Evolutionary conservation across 208 protist species (phyloP).

Genomic region (Jaenimonas drosophilae): DNA sequence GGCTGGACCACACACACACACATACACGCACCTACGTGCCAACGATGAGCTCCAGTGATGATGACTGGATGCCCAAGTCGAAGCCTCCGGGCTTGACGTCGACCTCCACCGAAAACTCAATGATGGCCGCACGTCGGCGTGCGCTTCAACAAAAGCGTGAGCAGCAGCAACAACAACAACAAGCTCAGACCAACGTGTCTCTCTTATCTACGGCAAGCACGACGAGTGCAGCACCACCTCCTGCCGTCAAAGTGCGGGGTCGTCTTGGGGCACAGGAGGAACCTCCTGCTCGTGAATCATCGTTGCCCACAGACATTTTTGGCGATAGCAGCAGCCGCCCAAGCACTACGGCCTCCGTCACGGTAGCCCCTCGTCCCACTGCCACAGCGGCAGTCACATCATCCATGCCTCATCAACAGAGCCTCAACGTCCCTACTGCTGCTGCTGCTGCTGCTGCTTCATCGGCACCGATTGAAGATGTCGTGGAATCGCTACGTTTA

Average conservation of each 20-base stretch:
- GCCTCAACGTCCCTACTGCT: background rate
- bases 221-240: background rate
- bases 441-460: constrained; percentile 1
- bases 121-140: constrained; percentile 49
- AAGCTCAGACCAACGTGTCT: constrained; percentile 1
- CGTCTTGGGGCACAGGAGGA: constrained; percentile 6
- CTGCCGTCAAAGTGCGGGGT: background rate
- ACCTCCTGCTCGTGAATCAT: background rate
- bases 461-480: constrained; percentile 19
- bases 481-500: constrained; percentile 32
- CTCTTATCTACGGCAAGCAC: background rate
- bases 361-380: too few relatives aligned
- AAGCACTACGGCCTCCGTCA: background rate
- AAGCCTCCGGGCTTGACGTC: background rate
- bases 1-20: constrained; percentile 1
- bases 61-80: constrained; percentile 23
- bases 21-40: background rate
- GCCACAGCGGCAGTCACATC: background rate
- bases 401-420: background rate
- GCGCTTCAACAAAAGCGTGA: constrained; percentile 48
- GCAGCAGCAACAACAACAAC: constrained; percentile 14
- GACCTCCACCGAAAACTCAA: constrained; percentile 13
- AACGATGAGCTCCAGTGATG: constrained; percentile 38
- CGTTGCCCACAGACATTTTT: constrained; percentile 2
- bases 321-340: background rate